Conservation (phyloP, 2,329 filamentous ascomycete species). For the Diaporthe ilicicola region DNA sequence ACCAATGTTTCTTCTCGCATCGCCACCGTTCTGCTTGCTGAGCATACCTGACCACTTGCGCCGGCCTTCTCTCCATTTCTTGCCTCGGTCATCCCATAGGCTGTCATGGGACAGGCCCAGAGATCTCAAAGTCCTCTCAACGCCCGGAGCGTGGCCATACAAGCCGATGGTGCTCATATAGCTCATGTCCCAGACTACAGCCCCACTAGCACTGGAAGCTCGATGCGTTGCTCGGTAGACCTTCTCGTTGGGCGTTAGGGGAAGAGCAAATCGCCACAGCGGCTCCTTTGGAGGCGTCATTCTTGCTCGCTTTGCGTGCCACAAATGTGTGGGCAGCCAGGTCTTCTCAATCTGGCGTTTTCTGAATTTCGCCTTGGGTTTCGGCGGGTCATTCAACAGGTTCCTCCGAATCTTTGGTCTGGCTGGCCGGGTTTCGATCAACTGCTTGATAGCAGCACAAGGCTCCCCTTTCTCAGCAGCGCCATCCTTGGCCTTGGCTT, state of each 20-base stretch:
- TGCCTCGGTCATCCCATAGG: constrained; percentile 69
- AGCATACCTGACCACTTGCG: constrained; percentile 60
- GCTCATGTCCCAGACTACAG: constrained; percentile 91
- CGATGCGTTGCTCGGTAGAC: constrained; percentile 88
- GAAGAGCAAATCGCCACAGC: constrained; percentile 90
- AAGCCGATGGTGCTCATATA: constrained; percentile 89
- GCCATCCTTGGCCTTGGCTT: constrained; percentile 37
- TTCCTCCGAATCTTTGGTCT: constrained; percentile 77
- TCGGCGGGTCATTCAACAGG: constrained; percentile 67
- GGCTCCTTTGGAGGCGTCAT: constrained; percentile 84
- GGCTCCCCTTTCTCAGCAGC: constrained; percentile 35
- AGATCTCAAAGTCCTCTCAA: constrained; percentile 68
- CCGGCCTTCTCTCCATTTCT: constrained; percentile 72
- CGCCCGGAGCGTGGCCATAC: constrained; percentile 67
- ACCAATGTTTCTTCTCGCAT: constrained; percentile 67
- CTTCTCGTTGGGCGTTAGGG: constrained; percentile 87
- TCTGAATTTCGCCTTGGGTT: constrained; percentile 73
- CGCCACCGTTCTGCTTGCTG: constrained; percentile 60
- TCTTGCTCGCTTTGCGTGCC: constrained; percentile 89
- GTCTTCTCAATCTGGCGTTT: constrained; percentile 89
- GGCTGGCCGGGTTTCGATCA: constrained; percentile 51
- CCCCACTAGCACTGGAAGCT: constrained; percentile 77
- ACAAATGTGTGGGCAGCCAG: constrained; percentile 94
- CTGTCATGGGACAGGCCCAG: constrained; percentile 69
- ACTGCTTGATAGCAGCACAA: constrained; percentile 36